phyloP scores from a whole-genome alignment of 352 stramenopile genomes.

The Phytophthora agathidicida region DNA sequence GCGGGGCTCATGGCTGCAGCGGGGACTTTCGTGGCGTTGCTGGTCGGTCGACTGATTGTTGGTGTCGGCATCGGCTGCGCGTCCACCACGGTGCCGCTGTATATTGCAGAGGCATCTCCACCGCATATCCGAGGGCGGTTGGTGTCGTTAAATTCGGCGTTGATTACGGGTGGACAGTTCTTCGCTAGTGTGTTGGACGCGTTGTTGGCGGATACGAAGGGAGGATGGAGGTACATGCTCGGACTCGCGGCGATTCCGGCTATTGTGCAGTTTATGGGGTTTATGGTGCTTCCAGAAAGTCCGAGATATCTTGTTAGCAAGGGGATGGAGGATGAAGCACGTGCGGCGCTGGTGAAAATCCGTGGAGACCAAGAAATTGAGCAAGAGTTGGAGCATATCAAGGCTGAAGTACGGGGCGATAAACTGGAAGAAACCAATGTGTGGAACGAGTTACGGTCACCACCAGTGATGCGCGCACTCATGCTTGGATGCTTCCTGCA shows the following conservation, averaged over 20 bases:
- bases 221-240: conserved; percentile 86
- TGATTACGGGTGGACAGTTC: conserved; percentile 81
- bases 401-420: conserved; percentile 47
- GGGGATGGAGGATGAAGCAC: conserved; percentile 49
- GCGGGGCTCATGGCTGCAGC: conserved; percentile 65
- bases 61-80: conserved; percentile 72
- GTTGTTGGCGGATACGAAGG: conserved; percentile 48
- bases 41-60: conserved; percentile 66
- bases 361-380: conserved; percentile 59
- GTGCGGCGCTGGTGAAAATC: conserved; percentile 52
- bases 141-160: conserved; percentile 80
- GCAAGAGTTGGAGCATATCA: conserved; percentile 60
- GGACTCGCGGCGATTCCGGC: conserved; percentile 72
- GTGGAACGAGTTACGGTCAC: conserved; percentile 39
- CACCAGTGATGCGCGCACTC: conserved; percentile 39
- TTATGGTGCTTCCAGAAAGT: conserved; percentile 71
- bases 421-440: conserved; percentile 33
- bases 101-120: conserved; percentile 79
- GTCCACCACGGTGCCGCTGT: conserved; percentile 81
- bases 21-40: conserved; percentile 51
- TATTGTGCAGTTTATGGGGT: conserved; percentile 68
- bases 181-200: conserved; percentile 75
- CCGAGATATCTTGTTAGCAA: conserved; percentile 64
- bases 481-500: conserved; percentile 55
- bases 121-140: conserved; percentile 65